Conservation (phyloP, 2,329 filamentous ascomycete species). For the Botrytis fabae region DNA sequence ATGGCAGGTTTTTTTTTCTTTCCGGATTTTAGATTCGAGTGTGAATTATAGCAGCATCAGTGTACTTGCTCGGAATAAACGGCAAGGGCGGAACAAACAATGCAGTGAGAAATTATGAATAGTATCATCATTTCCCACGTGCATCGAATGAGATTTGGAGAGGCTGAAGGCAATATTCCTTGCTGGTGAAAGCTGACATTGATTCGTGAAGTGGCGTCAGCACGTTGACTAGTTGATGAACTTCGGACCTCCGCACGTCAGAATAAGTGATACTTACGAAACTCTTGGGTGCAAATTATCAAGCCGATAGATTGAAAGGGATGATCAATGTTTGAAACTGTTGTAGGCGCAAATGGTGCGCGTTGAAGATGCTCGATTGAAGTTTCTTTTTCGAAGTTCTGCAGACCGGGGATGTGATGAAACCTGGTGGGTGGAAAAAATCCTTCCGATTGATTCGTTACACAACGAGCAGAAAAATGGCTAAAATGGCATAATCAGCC, state of each 20-base stretch:
- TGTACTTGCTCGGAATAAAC: neutral
- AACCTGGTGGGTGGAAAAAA: neutral
- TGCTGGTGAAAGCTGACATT: conserved; percentile 4
- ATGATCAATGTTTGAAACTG: neutral
- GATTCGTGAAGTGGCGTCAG: neutral
- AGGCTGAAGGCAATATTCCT: neutral
- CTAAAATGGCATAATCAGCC: conserved; percentile 6
- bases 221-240: neutral
- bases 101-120: conserved; percentile 2
- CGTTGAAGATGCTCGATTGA: neutral
- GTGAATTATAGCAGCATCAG: neutral
- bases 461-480: neutral
- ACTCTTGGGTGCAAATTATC: neutral
- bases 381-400: neutral
- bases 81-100: neutral
- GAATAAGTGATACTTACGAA: neutral
- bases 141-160: conserved; percentile 9
- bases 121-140: conserved; percentile 2
- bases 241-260: conserved; percentile 8
- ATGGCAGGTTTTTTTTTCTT: neutral
- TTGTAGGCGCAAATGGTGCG: neutral
- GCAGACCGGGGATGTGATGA: neutral
- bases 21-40: neutral
- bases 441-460: neutral
- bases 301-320: neutral